A percentile compares a stretch with the other conserved stretches of the same genome.
phyloP scores from a whole-genome alignment of 2,329 filamentous ascomycete species.

The Paraphaeosphaeria minitans region DNA sequence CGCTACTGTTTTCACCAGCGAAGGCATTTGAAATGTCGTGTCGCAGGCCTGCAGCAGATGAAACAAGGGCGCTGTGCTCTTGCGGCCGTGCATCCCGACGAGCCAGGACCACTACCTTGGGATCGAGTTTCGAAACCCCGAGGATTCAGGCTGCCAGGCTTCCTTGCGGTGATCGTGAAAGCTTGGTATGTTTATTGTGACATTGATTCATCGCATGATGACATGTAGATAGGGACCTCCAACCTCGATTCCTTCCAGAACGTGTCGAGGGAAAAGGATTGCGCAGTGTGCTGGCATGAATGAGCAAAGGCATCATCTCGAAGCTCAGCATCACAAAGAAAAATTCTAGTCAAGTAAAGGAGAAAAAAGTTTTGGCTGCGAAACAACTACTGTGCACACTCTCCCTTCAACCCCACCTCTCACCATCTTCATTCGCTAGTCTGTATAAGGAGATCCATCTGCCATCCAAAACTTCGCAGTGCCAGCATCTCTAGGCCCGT shows the following conservation, averaged over 20 bases:
- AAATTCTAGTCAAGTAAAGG: too few species aligned
- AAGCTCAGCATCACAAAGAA: not conserved
- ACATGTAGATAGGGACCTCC: too few species aligned
- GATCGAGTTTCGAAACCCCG: slow-evolving; percentile 4
- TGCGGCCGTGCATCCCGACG: not conserved
- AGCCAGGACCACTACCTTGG: not conserved
- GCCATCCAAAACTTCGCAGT: not conserved
- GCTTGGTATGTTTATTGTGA: not conserved
- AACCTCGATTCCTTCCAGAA: too few species aligned
- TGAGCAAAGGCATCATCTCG: not conserved
- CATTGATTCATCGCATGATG: not conserved
- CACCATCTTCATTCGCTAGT: not conserved
- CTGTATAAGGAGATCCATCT: not conserved
- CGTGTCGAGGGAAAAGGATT: too few species aligned
- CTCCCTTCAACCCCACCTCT: not conserved
- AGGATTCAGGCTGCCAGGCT: slow-evolving; percentile 5
- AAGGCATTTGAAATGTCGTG: not conserved
- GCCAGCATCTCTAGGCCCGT: not conserved
- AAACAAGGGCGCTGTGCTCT: not conserved
- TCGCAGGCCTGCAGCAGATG: slow-evolving; percentile 4
- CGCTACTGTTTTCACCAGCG: not conserved
- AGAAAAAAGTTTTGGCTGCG: not conserved
- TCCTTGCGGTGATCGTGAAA: slow-evolving; percentile 3
- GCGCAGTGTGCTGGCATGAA: too few species aligned
- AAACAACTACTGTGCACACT: slow-evolving; percentile 4